Evolutionary conservation across 768 basidiomycete genomes (phyloP), one percentile per base, ranked within the genome.

Genomic region (Russula compacta): DNA sequence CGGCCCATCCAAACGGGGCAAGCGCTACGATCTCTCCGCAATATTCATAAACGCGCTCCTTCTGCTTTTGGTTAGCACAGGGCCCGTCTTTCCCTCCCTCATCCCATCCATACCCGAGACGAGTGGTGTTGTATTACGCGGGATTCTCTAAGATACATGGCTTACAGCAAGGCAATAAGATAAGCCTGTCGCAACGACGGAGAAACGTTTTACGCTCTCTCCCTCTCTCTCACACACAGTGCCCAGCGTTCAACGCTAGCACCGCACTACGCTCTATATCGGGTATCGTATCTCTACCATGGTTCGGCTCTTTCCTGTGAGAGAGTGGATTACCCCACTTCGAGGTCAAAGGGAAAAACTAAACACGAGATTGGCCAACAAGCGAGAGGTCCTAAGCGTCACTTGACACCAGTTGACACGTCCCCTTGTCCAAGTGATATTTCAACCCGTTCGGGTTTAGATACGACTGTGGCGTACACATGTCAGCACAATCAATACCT

Each of bases 361-460:
- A 21, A 11, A 21, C 15, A 5, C 7, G 56, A 46, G 38, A 43
- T n/a, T 29, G 21, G 33, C 48, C 14, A 43, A 43, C 40, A 24
- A 24, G 6, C 58, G 17, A 48, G 56, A 10, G 33, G 14, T 33
- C 47, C 42, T 53, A 65, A 32, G 56, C 53, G 40, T 58, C 56
- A 33, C 52, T 56, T 56, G 61, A 43, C 51, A 53, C 77, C 42
- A 78, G 73, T 60, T 75, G 78, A 69, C 86, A 86, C 2, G 81
- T 84, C 11, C 85, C 85, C 67, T 83, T 85, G 66, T 83, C 81
- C 53, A 83, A 71, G 65, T 86, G 85, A 66, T 87, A 85, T 69
- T 83, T 83, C 49, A 86, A 73, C 10, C 86, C 85, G 64, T 85
- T 86, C 8, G 83, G 78, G 69, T 84, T 85, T 44, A 84, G 77